Percentiles rank a stretch among this genome's conserved stretches.
phyloP scores from a whole-genome alignment of 2,329 filamentous ascomycete species.

The Aspergillus persii region DNA sequence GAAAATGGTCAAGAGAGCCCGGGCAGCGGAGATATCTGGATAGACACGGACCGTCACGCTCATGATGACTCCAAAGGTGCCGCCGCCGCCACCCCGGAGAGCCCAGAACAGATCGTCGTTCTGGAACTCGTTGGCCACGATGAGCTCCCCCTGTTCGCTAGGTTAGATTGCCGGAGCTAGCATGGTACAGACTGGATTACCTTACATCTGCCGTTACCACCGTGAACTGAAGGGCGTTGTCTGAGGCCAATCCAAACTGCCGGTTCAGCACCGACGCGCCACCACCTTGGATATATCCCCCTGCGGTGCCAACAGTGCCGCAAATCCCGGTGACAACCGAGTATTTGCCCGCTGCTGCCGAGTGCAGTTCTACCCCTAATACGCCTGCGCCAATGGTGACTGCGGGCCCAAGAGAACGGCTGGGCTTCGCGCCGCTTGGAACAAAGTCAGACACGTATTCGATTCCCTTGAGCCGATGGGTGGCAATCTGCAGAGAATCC shows the following conservation, averaged over 20 bases:
- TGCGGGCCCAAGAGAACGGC: background rate
- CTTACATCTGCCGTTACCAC: slow-evolving; percentile 45
- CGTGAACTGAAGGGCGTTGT: slow-evolving; percentile 50
- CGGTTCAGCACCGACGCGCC: slow-evolving; percentile 46
- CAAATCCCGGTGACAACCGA: slow-evolving; percentile 9
- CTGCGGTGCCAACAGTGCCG: slow-evolving; percentile 20
- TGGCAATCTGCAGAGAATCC: slow-evolving; percentile 32
- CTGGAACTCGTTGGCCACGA: slow-evolving; percentile 43
- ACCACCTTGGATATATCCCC: slow-evolving; percentile 42
- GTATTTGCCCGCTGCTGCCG: background rate
- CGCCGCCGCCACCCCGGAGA: slow-evolving; percentile 45
- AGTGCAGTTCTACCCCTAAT: slow-evolving; percentile 7
- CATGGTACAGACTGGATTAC: background rate
- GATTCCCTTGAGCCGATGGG: slow-evolving; percentile 13
- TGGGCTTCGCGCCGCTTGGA: slow-evolving; percentile 1
- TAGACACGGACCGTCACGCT: slow-evolving; percentile 44
- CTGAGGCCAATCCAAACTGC: slow-evolving; percentile 51
- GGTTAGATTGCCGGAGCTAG: background rate
- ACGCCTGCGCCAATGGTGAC: slow-evolving; percentile 12
- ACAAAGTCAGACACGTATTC: slow-evolving; percentile 5
- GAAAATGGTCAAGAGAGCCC: background rate
- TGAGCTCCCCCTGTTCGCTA: slow-evolving; percentile 34
- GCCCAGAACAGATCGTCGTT: slow-evolving; percentile 46
- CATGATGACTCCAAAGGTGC: slow-evolving; percentile 15
- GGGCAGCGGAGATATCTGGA: slow-evolving; percentile 34